Evolutionary conservation across 345 rosid genomes (phyloP).

Genomic region (Reutealis trisperma): DNA sequence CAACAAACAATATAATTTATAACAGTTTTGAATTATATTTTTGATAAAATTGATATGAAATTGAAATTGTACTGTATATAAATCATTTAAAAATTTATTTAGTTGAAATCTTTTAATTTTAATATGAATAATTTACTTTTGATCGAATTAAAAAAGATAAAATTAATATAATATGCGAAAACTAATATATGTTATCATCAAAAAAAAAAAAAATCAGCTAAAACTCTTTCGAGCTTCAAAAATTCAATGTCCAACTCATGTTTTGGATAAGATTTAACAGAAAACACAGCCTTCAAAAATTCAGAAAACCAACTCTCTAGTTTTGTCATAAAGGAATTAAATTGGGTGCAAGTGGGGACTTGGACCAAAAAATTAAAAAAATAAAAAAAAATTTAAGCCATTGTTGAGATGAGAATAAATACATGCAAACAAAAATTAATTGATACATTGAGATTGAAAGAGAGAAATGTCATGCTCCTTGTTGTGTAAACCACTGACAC

Average conservation of each 20-base stretch:
- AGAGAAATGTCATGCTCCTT: constrained; percentile 41
- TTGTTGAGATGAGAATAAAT: constrained; percentile 27
- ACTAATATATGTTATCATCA: too few relatives aligned
- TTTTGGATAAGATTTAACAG: constrained; percentile 3
- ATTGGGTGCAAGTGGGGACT: constrained; percentile 21
- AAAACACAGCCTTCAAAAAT: background rate
- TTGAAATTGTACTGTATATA: too few relatives aligned
- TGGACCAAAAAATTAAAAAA: constrained; percentile 10
- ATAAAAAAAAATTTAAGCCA: background rate
- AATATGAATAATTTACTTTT: too few relatives aligned
- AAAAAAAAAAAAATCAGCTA: constrained; percentile 8
- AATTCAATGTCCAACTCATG: background rate
- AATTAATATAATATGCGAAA: too few relatives aligned
- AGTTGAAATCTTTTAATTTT: too few relatives aligned
- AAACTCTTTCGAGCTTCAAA: background rate
- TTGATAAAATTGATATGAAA: too few relatives aligned
- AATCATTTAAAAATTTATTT: too few relatives aligned
- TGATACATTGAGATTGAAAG: constrained; percentile 30
- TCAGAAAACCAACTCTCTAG: too few relatives aligned
- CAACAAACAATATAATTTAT: too few relatives aligned
- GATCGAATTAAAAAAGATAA: too few relatives aligned
- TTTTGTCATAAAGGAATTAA: constrained; percentile 6
- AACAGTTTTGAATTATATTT: too few relatives aligned
- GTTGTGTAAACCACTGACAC: constrained; percentile 67
- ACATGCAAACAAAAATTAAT: constrained; percentile 35